Evolutionary conservation across 768 basidiomycete genomes (phyloP).

Genomic region (Basidioascus undulatus): DNA sequence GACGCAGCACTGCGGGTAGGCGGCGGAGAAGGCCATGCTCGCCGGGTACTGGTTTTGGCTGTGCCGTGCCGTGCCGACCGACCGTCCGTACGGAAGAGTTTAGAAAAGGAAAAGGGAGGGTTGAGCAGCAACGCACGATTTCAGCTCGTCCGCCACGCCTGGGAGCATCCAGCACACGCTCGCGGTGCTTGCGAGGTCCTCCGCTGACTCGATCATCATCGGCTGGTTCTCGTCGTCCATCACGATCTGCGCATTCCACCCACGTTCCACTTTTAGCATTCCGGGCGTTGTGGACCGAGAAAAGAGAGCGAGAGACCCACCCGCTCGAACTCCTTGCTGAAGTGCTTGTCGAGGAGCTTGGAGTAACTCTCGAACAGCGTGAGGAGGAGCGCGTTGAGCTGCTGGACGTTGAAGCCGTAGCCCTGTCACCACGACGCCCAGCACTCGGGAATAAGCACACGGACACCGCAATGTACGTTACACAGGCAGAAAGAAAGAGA

Average conservation of each 20-base stretch:
- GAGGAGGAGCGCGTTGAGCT: slow-evolving; percentile 62
- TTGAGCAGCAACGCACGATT: background rate
- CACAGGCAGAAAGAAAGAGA: background rate
- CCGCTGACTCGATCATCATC: slow-evolving; percentile 36
- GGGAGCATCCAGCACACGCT: slow-evolving; percentile 57
- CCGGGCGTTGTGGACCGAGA: background rate
- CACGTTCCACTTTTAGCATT: too few species aligned
- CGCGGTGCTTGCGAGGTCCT: slow-evolving; percentile 49
- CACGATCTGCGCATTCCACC: slow-evolving; percentile 34
- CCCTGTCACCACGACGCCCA: slow-evolving; percentile 26
- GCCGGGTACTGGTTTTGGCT: too few species aligned
- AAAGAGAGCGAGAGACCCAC: slow-evolving; percentile 24
- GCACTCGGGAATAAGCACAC: background rate
- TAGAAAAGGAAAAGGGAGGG: too few species aligned
- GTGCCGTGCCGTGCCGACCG: too few species aligned
- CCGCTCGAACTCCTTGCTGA: slow-evolving; percentile 51
- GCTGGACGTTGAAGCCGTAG: slow-evolving; percentile 61
- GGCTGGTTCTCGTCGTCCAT: slow-evolving; percentile 59
- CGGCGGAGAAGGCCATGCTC: slow-evolving; percentile 81
- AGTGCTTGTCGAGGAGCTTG: slow-evolving; percentile 52
- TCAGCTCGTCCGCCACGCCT: slow-evolving; percentile 36
- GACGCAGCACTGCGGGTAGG: slow-evolving; percentile 84
- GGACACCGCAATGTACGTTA: background rate
- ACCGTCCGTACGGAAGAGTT: too few species aligned
- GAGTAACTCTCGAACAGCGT: slow-evolving; percentile 77